Conservation (phyloP, 371 early-diverging fungal genomes). For the Umbelopsis sp. region DNA sequence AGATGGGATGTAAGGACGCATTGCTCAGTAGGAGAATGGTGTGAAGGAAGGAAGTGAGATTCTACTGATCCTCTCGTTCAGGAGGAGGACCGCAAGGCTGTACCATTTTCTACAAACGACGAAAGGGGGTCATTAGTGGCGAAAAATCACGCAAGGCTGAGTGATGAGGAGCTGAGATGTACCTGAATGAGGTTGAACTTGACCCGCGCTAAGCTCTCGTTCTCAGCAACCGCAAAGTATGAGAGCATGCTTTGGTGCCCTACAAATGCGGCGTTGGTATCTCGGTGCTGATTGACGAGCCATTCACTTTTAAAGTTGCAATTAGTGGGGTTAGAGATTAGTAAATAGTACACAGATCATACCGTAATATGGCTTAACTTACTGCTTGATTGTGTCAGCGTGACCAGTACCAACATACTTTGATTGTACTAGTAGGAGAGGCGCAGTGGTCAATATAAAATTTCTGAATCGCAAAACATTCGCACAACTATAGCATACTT, state of each 20-base stretch:
- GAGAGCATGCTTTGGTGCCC: slow-evolving; percentile 77
- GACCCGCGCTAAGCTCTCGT: slow-evolving; percentile 79
- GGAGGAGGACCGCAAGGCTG: slow-evolving; percentile 78
- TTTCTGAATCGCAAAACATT: background rate
- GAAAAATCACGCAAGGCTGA: background rate
- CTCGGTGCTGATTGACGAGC: slow-evolving; percentile 84
- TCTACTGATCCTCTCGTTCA: slow-evolving; percentile 55
- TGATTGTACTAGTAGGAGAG: slow-evolving; percentile 66
- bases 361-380: slow-evolving; percentile 26
- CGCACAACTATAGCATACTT: slow-evolving; percentile 24
- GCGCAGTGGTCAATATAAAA: background rate
- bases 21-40: background rate
- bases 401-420: slow-evolving; percentile 92
- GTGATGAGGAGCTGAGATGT: slow-evolving; percentile 16
- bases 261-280: slow-evolving; percentile 78
- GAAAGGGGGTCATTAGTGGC: background rate
- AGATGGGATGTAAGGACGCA: background rate
- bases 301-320: slow-evolving; percentile 68
- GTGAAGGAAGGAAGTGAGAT: background rate
- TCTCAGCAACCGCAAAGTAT: slow-evolving; percentile 85
- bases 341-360: background rate
- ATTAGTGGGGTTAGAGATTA: background rate
- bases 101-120: slow-evolving; percentile 69
- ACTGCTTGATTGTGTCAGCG: slow-evolving; percentile 90
- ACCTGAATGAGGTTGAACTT: slow-evolving; percentile 78